These are phyloP conservation scores for Prinsepia uniflora DNA, from an alignment of 306 rosid genomes.

Conservation along the genomic window DNA sequence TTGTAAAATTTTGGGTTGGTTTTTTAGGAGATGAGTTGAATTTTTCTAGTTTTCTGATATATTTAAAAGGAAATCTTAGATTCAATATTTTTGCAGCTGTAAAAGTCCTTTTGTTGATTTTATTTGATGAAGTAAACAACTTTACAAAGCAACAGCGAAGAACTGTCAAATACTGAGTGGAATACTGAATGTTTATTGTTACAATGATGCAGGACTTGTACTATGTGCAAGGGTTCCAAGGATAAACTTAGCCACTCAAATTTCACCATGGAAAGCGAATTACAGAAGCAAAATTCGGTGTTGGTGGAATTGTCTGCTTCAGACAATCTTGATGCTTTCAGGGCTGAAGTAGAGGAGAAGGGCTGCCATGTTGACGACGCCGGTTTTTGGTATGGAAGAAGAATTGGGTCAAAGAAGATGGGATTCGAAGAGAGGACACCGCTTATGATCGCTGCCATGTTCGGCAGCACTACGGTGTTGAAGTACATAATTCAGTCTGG, in stretches of 20 bases:
- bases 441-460: slow-evolving; percentile 88
- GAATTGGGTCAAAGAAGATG: slow-evolving; percentile 89
- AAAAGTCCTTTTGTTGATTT: background rate
- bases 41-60: background rate
- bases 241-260: slow-evolving; percentile 42
- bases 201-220: slow-evolving; percentile 52
- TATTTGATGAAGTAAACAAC: background rate
- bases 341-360: slow-evolving; percentile 57
- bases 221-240: slow-evolving; percentile 70
- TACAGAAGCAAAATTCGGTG: slow-evolving; percentile 51
- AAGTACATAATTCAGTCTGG: slow-evolving; percentile 56
- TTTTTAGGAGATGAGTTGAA: background rate
- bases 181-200: slow-evolving; percentile 27
- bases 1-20: background rate
- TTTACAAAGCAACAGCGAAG: background rate
- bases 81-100: background rate
- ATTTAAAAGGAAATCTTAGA: background rate
- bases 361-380: slow-evolving; percentile 59
- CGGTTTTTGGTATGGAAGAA: slow-evolving; percentile 87
- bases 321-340: slow-evolving; percentile 69
- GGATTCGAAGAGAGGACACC: slow-evolving; percentile 85
- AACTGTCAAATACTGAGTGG: background rate
- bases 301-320: slow-evolving; percentile 84
- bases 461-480: slow-evolving; percentile 65
- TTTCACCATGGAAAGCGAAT: slow-evolving; percentile 54